phyloP scores from a whole-genome alignment of 2,329 filamentous ascomycete species.

The Laburnicola sp. region DNA sequence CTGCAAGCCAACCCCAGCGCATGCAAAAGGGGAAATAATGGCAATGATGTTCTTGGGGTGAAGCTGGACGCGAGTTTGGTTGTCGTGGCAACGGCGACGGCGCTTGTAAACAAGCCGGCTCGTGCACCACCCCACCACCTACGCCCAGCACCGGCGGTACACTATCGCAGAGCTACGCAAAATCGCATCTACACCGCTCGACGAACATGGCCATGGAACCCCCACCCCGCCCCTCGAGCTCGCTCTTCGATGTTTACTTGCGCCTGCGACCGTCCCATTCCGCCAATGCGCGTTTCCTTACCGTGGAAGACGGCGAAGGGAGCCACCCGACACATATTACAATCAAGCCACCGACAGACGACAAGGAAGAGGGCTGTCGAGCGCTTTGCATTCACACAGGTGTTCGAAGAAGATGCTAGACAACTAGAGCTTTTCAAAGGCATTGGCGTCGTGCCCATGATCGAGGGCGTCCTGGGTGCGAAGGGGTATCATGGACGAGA shows the following conservation, averaged over 20 bases:
- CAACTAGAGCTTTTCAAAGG: slow-evolving; percentile 87
- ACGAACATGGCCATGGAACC: slow-evolving; percentile 40
- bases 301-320: slow-evolving; percentile 63
- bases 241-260: slow-evolving; percentile 88
- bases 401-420: slow-evolving; percentile 83
- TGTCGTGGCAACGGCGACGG: neutral
- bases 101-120: slow-evolving; percentile 1
- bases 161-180: slow-evolving; percentile 12
- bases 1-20: too few relatives aligned
- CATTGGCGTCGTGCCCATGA: slow-evolving; percentile 71
- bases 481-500: slow-evolving; percentile 79
- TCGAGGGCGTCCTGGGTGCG: slow-evolving; percentile 78
- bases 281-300: slow-evolving; percentile 65
- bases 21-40: too few relatives aligned
- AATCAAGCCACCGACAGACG: slow-evolving; percentile 69
- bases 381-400: slow-evolving; percentile 89
- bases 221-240: slow-evolving; percentile 44
- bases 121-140: slow-evolving; percentile 2
- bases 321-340: slow-evolving; percentile 55
- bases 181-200: slow-evolving; percentile 4
- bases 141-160: slow-evolving; percentile 9
- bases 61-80: too few relatives aligned
- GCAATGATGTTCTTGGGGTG: too few relatives aligned
- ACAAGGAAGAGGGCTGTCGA: slow-evolving; percentile 83
- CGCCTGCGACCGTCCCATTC: slow-evolving; percentile 63